Percentiles rank a stretch among this genome's conserved stretches.
Evolutionary conservation across 441 rosid genomes (phyloP).

Genomic region (Erodium texanum): DNA sequence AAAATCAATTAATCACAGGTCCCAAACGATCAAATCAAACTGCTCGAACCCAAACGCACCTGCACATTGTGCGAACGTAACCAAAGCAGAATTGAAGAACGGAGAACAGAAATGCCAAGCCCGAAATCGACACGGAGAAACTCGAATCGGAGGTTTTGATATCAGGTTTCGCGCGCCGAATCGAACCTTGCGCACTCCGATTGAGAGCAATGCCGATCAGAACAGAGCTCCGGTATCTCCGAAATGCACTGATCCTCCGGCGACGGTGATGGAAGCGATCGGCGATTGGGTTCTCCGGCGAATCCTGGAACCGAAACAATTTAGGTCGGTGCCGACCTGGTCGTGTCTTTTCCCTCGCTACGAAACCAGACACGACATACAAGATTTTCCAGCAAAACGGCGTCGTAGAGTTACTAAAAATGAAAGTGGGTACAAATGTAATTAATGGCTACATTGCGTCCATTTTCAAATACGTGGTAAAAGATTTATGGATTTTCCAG

Average conservation of each 20-base stretch:
- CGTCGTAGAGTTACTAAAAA: neutral
- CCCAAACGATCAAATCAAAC: neutral
- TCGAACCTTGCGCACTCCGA: neutral
- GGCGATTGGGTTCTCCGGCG: neutral
- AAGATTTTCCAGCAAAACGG: neutral
- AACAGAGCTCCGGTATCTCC: neutral
- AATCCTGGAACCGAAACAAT: neutral
- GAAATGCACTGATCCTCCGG: neutral
- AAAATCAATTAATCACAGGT: neutral
- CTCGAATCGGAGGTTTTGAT: neutral
- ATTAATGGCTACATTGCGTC: neutral
- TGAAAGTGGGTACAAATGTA: neutral
- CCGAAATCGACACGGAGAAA: neutral
- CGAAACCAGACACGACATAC: neutral
- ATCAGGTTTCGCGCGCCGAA: neutral
- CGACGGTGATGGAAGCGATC: neutral
- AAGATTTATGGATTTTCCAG: no score
- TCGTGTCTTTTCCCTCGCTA: neutral
- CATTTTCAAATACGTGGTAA: no score
- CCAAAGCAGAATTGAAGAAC: neutral
- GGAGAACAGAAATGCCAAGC: neutral
- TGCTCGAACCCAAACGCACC: neutral
- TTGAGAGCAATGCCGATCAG: neutral
- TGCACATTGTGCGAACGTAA: neutral
- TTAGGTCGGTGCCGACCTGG: neutral